Percentiles rank a stretch among this genome's conserved stretches.
Evolutionary conservation across 2,329 filamentous ascomycete species (phyloP).

Genomic region (Fusarium sp.): DNA sequence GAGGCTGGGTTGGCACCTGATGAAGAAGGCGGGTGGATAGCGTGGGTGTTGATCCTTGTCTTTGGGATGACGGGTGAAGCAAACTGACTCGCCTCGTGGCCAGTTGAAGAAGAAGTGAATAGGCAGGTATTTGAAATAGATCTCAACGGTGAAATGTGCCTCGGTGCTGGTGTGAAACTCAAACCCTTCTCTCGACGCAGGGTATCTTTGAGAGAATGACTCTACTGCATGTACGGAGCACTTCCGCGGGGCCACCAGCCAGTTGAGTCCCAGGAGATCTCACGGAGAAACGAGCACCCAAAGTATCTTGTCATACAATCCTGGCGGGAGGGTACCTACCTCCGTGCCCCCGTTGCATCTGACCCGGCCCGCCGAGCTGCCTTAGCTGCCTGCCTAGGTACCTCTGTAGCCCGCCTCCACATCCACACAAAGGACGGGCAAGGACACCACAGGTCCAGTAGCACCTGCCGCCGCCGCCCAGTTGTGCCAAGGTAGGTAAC

Average conservation of each 20-base stretch:
- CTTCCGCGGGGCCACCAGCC: background rate
- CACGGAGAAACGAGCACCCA: conserved; percentile 2
- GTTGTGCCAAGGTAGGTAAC: background rate
- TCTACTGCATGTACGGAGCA: conserved; percentile 6
- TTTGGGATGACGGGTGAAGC: background rate
- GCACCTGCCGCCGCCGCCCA: background rate
- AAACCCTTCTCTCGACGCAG: conserved; percentile 1
- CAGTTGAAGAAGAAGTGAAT: background rate
- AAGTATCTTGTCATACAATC: background rate
- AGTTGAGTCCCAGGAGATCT: conserved; percentile 1
- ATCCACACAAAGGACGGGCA: background rate
- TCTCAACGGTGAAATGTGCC: background rate
- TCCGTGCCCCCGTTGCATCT: background rate
- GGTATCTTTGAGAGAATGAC: conserved; percentile 5
- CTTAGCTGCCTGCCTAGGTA: background rate
- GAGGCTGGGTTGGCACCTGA: background rate
- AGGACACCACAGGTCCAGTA: background rate
- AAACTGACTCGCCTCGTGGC: background rate
- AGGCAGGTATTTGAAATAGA: background rate
- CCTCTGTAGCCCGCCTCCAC: background rate
- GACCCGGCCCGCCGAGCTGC: conserved; percentile 10
- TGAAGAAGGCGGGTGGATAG: background rate
- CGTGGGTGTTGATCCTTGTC: background rate
- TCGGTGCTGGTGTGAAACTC: background rate
- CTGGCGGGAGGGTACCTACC: background rate